Conservation (phyloP, 2,329 filamentous ascomycete species). For the Colletotrichum higginsianum region DNA sequence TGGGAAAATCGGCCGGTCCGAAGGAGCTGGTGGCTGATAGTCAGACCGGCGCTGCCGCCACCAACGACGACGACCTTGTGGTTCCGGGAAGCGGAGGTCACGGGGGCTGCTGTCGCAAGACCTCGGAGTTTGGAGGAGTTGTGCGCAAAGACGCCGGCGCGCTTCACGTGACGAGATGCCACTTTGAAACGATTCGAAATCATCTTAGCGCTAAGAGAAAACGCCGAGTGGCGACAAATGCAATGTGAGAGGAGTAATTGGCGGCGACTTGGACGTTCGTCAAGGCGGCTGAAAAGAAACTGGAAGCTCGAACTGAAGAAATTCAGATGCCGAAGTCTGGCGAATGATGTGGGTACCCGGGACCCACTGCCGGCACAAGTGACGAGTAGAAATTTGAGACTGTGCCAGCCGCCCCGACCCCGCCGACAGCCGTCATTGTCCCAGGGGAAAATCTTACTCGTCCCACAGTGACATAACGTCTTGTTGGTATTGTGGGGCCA, state of each 20-base stretch:
- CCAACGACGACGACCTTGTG: conserved; percentile 79
- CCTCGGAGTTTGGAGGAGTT: conserved; percentile 15
- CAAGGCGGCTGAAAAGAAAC: conserved; percentile 2
- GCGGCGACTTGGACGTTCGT: not conserved
- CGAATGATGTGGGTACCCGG: not conserved
- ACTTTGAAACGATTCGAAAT: conserved; percentile 40
- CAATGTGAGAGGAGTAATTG: not conserved
- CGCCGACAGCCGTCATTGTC: conserved; percentile 11
- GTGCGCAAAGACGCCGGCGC: conserved; percentile 16
- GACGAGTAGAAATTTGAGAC: not conserved
- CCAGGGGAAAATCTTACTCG: not conserved
- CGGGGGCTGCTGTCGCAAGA: conserved; percentile 44
- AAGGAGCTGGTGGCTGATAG: conserved; percentile 78
- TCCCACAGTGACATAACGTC: not conserved
- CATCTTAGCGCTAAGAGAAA: conserved; percentile 39
- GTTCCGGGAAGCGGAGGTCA: conserved; percentile 16
- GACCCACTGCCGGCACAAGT: not conserved
- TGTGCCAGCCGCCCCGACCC: conserved; percentile 6
- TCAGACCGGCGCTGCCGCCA: conserved; percentile 75
- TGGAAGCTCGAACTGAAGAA: not conserved
- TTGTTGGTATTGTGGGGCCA: not conserved
- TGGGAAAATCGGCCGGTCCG: conserved; percentile 68
- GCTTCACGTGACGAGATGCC: conserved; percentile 40
- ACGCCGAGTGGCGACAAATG: not conserved
- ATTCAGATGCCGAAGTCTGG: not conserved